phyloP scores from a whole-genome alignment of 73 alveolate species.

The Paramecium octaurelia region DNA sequence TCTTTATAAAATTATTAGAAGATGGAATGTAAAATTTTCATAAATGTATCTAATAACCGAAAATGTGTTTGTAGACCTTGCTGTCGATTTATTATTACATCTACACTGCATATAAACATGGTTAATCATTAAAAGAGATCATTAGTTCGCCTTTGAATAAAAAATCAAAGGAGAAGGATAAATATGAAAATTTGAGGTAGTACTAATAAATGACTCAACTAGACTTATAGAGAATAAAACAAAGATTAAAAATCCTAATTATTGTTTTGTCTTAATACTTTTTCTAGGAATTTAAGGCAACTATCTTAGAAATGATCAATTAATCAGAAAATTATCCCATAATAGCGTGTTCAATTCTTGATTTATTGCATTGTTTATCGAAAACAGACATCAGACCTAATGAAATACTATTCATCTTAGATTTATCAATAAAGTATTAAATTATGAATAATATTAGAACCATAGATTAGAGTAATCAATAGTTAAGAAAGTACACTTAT shows the following conservation, averaged over 20 bases:
- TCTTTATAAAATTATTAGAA: background rate
- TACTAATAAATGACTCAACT: background rate
- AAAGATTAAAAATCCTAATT: background rate
- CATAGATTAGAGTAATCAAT: background rate
- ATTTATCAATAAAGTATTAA: background rate
- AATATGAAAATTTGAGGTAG: background rate
- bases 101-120: background rate
- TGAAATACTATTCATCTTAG: background rate
- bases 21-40: conserved; percentile 22
- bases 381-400: background rate
- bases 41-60: conserved; percentile 2
- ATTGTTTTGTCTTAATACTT: background rate
- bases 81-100: background rate
- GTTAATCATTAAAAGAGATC: background rate
- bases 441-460: background rate
- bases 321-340: background rate
- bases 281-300: background rate
- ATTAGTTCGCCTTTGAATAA: background rate
- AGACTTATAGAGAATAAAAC: background rate
- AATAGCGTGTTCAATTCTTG: background rate
- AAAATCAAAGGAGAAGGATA: conserved; percentile 18
- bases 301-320: background rate
- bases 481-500: background rate
- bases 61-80: background rate
- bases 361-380: background rate